Evolutionary conservation across 2,329 filamentous ascomycete genomes (phyloP).

Genomic region (Chaetomium strumarium): DNA sequence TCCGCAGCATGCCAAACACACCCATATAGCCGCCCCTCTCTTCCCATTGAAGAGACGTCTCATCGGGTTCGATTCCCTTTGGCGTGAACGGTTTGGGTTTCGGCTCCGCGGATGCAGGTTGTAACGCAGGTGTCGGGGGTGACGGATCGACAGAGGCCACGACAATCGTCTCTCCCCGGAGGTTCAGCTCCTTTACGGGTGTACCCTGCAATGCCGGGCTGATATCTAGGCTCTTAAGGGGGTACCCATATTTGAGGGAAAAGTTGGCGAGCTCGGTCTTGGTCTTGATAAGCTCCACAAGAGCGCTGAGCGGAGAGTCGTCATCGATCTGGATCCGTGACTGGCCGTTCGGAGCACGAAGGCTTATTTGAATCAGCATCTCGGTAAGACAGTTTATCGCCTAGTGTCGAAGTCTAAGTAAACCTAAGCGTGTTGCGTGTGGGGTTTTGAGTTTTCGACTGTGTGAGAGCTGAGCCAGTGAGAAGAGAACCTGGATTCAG

Average conservation of each 20-base stretch:
- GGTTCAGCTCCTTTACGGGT: conserved; percentile 43
- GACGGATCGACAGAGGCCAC: conserved; percentile 38
- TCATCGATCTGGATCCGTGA: conserved; percentile 65
- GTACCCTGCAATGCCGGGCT: conserved; percentile 39
- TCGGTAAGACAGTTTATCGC: neutral
- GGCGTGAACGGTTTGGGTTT: conserved; percentile 27
- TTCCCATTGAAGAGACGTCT: conserved; percentile 44
- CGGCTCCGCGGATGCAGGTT: conserved; percentile 13
- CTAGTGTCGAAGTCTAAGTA: no score
- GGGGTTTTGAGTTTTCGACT: no score
- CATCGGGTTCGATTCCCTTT: conserved; percentile 34
- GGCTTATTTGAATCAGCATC: conserved; percentile 61
- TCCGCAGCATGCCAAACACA: conserved; percentile 32
- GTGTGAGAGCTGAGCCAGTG: no score
- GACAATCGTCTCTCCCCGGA: conserved; percentile 47
- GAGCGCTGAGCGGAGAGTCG: conserved; percentile 56
- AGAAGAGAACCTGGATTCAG: no score
- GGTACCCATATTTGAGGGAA: conserved; percentile 79
- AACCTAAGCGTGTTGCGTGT: no score
- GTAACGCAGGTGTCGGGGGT: conserved; percentile 13
- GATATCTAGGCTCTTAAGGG: conserved; percentile 63
- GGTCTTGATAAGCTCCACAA: conserved; percentile 55
- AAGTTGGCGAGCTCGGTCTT: conserved; percentile 62
- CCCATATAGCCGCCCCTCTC: conserved; percentile 46
- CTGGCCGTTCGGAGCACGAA: conserved; percentile 68